These are phyloP conservation scores for Candida glucosophila DNA, from an alignment of 1,139 yeast species.

Conservation along the genomic window DNA sequence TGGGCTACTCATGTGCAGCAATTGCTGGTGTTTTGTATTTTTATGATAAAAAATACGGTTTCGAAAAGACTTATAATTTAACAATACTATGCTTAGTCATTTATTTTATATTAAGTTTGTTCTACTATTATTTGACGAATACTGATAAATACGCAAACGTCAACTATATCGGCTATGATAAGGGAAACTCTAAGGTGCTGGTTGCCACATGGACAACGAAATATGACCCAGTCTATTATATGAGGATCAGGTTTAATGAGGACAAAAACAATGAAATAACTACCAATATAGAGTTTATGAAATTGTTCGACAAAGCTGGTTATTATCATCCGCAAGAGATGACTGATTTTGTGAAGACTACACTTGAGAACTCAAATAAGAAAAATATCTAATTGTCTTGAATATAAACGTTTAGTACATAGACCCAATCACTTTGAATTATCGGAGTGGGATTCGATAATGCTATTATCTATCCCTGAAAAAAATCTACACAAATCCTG, in stretches of 20 bases:
- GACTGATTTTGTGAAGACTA: slow-evolving; percentile 18
- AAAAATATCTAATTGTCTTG: slow-evolving; percentile 6
- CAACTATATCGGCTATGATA: slow-evolving; percentile 48
- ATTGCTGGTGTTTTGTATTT: slow-evolving; percentile 60
- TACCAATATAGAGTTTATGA: slow-evolving; percentile 26
- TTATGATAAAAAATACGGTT: slow-evolving; percentile 54
- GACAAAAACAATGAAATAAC: slow-evolving; percentile 11
- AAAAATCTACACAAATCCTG: slow-evolving; percentile 40
- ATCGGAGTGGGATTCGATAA: too few relatives aligned
- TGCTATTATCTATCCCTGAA: slow-evolving; percentile 44
- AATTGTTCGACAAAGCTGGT: slow-evolving; percentile 42
- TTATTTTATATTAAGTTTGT: slow-evolving; percentile 44
- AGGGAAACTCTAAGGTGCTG: slow-evolving; percentile 24
- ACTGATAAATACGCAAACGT: slow-evolving; percentile 39
- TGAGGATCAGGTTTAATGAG: slow-evolving; percentile 22
- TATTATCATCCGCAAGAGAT: slow-evolving; percentile 35
- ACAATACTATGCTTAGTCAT: slow-evolving; percentile 34
- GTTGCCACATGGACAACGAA: slow-evolving; percentile 31
- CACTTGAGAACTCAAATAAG: slow-evolving; percentile 16
- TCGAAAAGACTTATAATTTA: slow-evolving; percentile 27
- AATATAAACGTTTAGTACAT: too few relatives aligned
- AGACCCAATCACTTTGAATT: too few relatives aligned
- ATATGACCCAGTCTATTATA: slow-evolving; percentile 36
- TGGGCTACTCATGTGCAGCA: slow-evolving; percentile 62
- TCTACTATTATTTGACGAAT: slow-evolving; percentile 41